Conservation (phyloP, 73 alveolate genomes). For the Paraurostyla sp. region DNA sequence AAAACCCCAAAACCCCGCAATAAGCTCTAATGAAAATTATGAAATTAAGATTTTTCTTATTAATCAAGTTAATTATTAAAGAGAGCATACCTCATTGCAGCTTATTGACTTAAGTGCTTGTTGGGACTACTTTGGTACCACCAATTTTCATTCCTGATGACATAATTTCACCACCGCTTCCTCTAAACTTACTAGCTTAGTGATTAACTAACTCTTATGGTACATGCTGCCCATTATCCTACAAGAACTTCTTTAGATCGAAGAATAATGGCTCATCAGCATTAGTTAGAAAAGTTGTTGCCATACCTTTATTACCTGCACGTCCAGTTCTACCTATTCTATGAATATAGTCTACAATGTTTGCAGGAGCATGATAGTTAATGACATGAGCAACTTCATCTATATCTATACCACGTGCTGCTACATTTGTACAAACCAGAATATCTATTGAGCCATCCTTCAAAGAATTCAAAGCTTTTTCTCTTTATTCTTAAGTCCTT, state of each 20-base stretch:
- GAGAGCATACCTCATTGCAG: neutral
- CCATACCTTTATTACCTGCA: constrained; percentile 95
- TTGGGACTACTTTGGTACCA: neutral
- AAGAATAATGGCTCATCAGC: constrained; percentile 81
- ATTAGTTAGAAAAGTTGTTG: constrained; percentile 89
- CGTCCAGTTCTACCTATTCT: constrained; percentile 98
- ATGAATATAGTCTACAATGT: constrained; percentile 92
- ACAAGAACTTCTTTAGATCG: constrained; percentile 74
- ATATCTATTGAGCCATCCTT: constrained; percentile 51
- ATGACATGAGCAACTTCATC: constrained; percentile 92
- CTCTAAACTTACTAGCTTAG: neutral
- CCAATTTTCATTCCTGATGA: no score
- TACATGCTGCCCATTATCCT: constrained; percentile 61
- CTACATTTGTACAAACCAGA: constrained; percentile 67
- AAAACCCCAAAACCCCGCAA: no score
- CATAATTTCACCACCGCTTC: neutral
- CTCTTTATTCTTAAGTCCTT: constrained; percentile 85
- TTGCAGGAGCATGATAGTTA: constrained; percentile 94
- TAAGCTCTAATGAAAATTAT: no score
- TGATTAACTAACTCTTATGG: constrained; percentile 61
- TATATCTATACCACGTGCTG: constrained; percentile 91
- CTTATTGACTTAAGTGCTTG: neutral
- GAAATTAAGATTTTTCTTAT: neutral
- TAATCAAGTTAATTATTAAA: neutral
- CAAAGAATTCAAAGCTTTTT: constrained; percentile 68